phyloP scores from a whole-genome alignment of 139 green algal species.

The Chlamydomonas sp. region DNA sequence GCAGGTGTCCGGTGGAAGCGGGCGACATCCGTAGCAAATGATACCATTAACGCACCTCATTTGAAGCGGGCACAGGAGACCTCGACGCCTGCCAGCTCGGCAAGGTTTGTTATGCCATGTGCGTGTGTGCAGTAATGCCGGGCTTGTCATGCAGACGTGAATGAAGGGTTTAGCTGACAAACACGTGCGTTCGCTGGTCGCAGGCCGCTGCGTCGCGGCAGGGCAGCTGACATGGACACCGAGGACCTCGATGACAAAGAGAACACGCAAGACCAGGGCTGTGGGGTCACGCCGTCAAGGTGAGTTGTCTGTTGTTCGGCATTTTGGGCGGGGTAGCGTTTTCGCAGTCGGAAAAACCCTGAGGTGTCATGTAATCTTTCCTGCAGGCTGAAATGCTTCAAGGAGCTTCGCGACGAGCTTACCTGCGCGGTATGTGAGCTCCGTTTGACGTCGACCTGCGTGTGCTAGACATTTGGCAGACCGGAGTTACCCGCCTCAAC shows the following conservation, averaged over 20 bases:
- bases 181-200: too few species aligned
- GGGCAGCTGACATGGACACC: background rate
- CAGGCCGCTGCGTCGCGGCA: background rate
- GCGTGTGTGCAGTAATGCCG: too few species aligned
- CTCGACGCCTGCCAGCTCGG: background rate
- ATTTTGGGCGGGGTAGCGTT: too few species aligned
- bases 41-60: background rate
- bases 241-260: background rate
- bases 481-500: background rate
- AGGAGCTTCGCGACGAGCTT: constrained; percentile 47
- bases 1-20: too few species aligned
- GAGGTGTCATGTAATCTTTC: background rate
- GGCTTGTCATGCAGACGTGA: too few species aligned
- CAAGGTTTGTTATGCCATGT: background rate
- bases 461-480: background rate
- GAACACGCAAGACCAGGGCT: background rate
- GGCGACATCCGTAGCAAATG: too few species aligned
- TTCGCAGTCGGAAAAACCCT: too few species aligned
- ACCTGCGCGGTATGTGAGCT: constrained; percentile 22
- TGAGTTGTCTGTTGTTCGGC: too few species aligned
- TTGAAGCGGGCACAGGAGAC: background rate
- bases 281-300: too few species aligned
- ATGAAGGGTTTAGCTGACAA: too few species aligned
- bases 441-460: background rate
- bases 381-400: constrained; percentile 51